phyloP scores from a whole-genome alignment of 2,329 filamentous ascomycete genomes.

The Hymenoscyphus fraxineus region DNA sequence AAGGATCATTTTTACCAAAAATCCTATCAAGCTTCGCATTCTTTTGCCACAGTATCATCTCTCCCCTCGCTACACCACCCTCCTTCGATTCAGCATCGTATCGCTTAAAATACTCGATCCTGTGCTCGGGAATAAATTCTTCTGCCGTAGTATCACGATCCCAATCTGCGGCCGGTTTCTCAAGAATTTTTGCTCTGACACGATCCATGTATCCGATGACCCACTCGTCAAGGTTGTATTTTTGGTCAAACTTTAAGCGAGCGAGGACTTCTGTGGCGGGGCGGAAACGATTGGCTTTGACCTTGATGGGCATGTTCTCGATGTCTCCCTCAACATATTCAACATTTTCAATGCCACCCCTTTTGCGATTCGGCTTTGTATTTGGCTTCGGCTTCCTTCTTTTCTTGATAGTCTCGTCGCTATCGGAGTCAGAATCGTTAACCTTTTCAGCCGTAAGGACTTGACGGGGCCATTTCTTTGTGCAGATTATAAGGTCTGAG shows the following conservation, averaged over 20 bases:
- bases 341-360: no score
- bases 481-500: constrained; percentile 10
- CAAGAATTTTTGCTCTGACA: constrained; percentile 12
- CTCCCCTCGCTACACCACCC: constrained; percentile 32
- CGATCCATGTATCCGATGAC: constrained; percentile 27
- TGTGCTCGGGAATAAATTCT: constrained; percentile 63
- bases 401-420: background rate
- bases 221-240: constrained; percentile 25
- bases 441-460: constrained; percentile 9
- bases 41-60: constrained; percentile 53
- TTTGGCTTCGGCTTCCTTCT: background rate
- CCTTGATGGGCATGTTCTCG: no score
- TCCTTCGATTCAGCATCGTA: constrained; percentile 46
- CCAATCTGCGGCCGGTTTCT: constrained; percentile 21
- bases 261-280: constrained; percentile 23
- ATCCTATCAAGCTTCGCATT: constrained; percentile 17
- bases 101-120: constrained; percentile 57
- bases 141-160: constrained; percentile 44
- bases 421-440: background rate
- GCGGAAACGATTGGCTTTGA: constrained; percentile 14
- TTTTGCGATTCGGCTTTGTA: background rate
- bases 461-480: constrained; percentile 15
- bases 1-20: constrained; percentile 7
- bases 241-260: constrained; percentile 21
- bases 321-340: no score